These are phyloP conservation scores for Penicillium sp. DNA, from an alignment of 2,329 filamentous ascomycete genomes.

Conservation along the genomic window DNA sequence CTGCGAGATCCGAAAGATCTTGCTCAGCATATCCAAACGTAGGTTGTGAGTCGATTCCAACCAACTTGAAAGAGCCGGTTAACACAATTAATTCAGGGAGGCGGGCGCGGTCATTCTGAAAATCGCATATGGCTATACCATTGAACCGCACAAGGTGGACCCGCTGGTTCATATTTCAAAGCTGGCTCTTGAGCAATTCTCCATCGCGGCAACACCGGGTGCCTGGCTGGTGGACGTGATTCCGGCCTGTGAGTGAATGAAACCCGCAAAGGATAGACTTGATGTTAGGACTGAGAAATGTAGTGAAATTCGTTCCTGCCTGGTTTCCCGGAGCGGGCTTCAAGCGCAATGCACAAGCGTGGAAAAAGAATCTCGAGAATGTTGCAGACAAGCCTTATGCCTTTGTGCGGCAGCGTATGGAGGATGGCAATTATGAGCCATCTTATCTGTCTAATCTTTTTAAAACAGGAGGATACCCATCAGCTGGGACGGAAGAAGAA, in stretches of 20 bases:
- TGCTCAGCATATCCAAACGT: conserved; percentile 46
- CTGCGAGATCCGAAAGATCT: too few species aligned
- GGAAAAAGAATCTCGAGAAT: not conserved
- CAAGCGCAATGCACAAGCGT: conserved; percentile 40
- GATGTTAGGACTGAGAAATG: not conserved
- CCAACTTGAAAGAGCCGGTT: not conserved
- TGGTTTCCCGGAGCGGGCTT: conserved; percentile 50
- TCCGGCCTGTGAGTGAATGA: conserved; percentile 37
- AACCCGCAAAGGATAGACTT: not conserved
- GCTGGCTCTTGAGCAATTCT: conserved; percentile 42
- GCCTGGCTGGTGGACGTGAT: conserved; percentile 49
- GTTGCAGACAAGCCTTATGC: conserved; percentile 25
- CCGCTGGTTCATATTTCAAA: conserved; percentile 46
- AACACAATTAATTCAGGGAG: conserved; percentile 22
- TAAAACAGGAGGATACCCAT: not conserved
- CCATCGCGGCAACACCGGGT: conserved; percentile 42
- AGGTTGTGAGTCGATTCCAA: conserved; percentile 17
- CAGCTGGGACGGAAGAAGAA: conserved; percentile 32
- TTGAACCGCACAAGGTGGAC: conserved; percentile 22
- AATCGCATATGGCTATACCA: not conserved
- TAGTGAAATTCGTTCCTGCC: conserved; percentile 40
- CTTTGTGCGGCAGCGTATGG: conserved; percentile 46
- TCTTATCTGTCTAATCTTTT: conserved; percentile 42
- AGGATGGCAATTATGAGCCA: conserved; percentile 24
- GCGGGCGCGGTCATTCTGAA: conserved; percentile 39